Evolutionary conservation across 441 rosid species (phyloP).

Genomic region (Croton setiger): DNA sequence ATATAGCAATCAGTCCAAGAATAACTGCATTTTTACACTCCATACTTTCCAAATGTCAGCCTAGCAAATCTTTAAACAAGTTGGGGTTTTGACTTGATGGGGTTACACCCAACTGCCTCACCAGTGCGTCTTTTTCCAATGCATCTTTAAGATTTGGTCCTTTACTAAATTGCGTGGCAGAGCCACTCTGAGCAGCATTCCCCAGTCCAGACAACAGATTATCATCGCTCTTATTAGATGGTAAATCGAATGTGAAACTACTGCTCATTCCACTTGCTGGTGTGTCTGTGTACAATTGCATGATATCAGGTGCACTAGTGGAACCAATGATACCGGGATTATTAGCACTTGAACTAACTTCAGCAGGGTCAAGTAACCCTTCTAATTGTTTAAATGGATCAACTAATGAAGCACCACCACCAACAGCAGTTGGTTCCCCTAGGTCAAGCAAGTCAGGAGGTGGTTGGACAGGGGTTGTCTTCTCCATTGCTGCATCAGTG

Average conservation of each 20-base stretch:
- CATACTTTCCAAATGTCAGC: slow-evolving; percentile 29
- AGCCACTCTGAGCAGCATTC: slow-evolving; percentile 33
- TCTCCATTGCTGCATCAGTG: slow-evolving; percentile 30
- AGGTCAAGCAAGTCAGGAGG: slow-evolving; percentile 93
- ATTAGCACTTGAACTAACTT: slow-evolving; percentile 31
- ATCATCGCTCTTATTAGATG: slow-evolving; percentile 23
- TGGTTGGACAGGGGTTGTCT: slow-evolving; percentile 46
- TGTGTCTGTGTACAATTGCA: slow-evolving; percentile 48
- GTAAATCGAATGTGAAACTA: slow-evolving; percentile 18
- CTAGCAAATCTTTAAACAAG: slow-evolving; percentile 82
- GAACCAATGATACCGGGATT: slow-evolving; percentile 21
- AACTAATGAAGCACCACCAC: slow-evolving; percentile 29
- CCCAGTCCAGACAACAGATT: slow-evolving; percentile 44
- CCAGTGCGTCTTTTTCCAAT: slow-evolving; percentile 89
- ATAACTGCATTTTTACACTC: not conserved
- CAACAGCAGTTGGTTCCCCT: slow-evolving; percentile 48
- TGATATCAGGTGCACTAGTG: slow-evolving; percentile 43
- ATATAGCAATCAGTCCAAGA: slow-evolving; percentile 4
- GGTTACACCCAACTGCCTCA: slow-evolving; percentile 94
- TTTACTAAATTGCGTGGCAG: slow-evolving; percentile 37
- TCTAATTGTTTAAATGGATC: slow-evolving; percentile 93
- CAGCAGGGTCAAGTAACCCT: slow-evolving; percentile 65
- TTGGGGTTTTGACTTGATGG: slow-evolving; percentile 88
- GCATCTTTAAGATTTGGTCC: slow-evolving; percentile 72
- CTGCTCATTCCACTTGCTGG: slow-evolving; percentile 31